Conservation (phyloP, 2,329 filamentous ascomycete genomes). For the Aureobasidium sp. region DNA sequence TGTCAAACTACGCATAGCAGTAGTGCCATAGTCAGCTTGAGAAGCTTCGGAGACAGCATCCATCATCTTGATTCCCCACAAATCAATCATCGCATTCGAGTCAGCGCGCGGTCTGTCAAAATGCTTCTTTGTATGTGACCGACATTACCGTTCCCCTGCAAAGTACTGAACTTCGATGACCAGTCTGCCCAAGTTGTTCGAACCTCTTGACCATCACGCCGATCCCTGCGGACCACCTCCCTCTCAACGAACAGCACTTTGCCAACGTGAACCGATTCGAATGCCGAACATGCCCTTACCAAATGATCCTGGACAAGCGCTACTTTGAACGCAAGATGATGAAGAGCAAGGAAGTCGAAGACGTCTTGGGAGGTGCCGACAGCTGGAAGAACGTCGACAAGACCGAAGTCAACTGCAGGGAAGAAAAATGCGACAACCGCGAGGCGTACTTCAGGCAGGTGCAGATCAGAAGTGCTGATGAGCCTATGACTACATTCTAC, state of each 20-base stretch:
- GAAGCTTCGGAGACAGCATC: no score
- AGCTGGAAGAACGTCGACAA: conserved; percentile 91
- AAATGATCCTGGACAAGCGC: conserved; percentile 70
- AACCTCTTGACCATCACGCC: conserved; percentile 72
- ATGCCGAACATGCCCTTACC: conserved; percentile 92
- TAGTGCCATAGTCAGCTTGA: no score
- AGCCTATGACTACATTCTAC: conserved; percentile 96
- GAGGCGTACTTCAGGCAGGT: conserved; percentile 94
- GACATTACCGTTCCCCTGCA: not conserved
- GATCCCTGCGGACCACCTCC: conserved; percentile 31
- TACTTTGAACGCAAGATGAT: conserved; percentile 76
- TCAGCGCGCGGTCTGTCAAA: conserved; percentile 15
- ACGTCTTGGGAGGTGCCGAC: conserved; percentile 79
- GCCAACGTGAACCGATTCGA: conserved; percentile 70
- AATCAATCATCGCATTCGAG: no score
- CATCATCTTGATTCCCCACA: not conserved
- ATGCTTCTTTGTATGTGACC: conserved; percentile 60
- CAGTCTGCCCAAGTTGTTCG: conserved; percentile 76
- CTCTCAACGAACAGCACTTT: conserved; percentile 33
- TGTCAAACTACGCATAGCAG: not conserved
- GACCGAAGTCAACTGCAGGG: conserved; percentile 72
- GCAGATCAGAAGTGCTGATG: conserved; percentile 95
- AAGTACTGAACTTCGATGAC: not conserved
- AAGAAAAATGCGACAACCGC: conserved; percentile 69
- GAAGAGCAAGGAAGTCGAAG: conserved; percentile 80